Evolutionary conservation across 805 yeast species (phyloP), one percentile per base, ranked within the genome.

Genomic region (Yarrowia bubula): DNA sequence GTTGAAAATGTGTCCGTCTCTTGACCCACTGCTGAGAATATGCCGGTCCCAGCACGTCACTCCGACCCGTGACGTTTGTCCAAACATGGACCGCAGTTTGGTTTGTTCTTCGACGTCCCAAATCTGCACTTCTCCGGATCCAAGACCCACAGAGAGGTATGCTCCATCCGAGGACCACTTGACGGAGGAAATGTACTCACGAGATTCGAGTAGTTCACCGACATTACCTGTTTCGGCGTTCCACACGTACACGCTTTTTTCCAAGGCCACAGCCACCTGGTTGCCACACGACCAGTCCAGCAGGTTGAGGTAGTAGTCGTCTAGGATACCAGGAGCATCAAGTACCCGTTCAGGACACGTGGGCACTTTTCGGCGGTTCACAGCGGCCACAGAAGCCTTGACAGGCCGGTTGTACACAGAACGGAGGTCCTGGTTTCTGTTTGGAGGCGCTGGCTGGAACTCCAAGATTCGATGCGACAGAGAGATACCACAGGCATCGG

Each of bases 311-410:
- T 93, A 95, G 75, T 92, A 95, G 77, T 95, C 99, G 75, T 95
- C 97, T 22, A 88, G 82, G 66, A 92, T 82, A 0, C 97, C 97
- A 0, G 99, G 99, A 0, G 98, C 99, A 77, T 95, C 99, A 44
- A 95, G 80, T 1, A 95, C 96, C 68, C 96, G 83, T 69, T 90
- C 97, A 1, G 99, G 98, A 38, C 90, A 89, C 0, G 90, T 85
- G 31, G 96, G 90, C 53, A 95, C 82, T 70, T 86, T 87, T 69
- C 96, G 72, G 66, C 73, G 68, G 70, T 74, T 44, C 71, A 75
- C 68, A 1, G 78, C 73, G 46, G 67, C 68, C 39, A 70, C 72
- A 15, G 75, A 70, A 9, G 75, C 71, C 68, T 71, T 70, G 44
- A 73, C 68, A 10, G 78, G 78, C 31, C 75, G 71, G 65, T 72